These are phyloP conservation scores for Combretum micranthum DNA, from an alignment of 345 rosid species.

Conservation along the genomic window DNA sequence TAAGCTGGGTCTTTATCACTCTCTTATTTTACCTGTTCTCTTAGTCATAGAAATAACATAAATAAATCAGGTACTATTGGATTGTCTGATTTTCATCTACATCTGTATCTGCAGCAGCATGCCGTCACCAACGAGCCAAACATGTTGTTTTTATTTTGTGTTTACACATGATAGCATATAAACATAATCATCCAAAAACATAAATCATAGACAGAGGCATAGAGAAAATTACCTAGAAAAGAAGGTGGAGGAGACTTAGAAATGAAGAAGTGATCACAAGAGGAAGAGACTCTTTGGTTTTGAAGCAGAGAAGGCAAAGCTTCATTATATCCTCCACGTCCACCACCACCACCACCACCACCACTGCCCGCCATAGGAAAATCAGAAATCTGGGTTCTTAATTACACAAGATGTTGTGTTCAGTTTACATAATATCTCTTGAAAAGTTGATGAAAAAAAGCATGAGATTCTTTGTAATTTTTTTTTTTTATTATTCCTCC, in stretches of 20 bases:
- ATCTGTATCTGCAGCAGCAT: too few relatives aligned
- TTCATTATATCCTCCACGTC: conserved; percentile 6
- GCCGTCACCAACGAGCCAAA: too few relatives aligned
- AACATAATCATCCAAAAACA: not conserved
- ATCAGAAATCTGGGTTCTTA: not conserved
- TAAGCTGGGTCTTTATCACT: too few relatives aligned
- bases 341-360: conserved; percentile 5
- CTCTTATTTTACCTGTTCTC: too few relatives aligned
- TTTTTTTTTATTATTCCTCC: too few relatives aligned
- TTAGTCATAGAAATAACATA: too few relatives aligned
- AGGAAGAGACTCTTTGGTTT: conserved; percentile 30
- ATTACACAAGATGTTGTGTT: not conserved
- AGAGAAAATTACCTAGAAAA: conserved; percentile 35
- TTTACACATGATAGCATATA: not conserved
- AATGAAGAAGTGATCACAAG: conserved; percentile 35
- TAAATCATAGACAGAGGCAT: not conserved
- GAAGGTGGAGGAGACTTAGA: conserved; percentile 27
- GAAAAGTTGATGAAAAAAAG: conserved; percentile 5
- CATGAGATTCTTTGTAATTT: not conserved
- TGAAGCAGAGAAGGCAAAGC: conserved; percentile 35
- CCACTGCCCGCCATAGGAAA: conserved; percentile 36
- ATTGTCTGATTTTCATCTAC: too few relatives aligned
- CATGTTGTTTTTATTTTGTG: not conserved
- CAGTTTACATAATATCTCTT: conserved; percentile 19
- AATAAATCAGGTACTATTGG: too few relatives aligned